phyloP scores from a whole-genome alignment of 164 flowering plant species.

The Cinnamomum chago region DNA sequence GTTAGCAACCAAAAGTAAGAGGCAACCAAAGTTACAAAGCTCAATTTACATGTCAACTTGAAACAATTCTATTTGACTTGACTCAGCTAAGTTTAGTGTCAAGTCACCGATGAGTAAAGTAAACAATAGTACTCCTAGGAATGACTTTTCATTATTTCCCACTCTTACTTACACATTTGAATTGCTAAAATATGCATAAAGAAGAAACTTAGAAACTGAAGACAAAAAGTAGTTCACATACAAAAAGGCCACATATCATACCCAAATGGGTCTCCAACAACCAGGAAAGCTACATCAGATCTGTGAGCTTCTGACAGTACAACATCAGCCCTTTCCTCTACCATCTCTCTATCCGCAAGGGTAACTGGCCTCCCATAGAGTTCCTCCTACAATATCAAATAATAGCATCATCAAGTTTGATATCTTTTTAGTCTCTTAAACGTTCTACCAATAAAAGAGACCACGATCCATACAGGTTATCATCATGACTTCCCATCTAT shows the following conservation, averaged over 20 bases:
- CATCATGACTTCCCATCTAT: no score
- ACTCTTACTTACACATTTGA: neutral
- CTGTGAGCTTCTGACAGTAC: constrained; percentile 55
- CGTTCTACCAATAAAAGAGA: neutral
- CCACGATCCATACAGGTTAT: neutral
- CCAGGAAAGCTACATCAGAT: constrained; percentile 80
- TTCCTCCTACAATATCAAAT: constrained; percentile 42
- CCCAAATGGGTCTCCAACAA: constrained; percentile 99
- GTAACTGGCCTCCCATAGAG: constrained; percentile 64
- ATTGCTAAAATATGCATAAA: neutral
- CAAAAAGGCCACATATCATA: constrained; percentile 16
- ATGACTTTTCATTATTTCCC: neutral
- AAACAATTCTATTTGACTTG: no score
- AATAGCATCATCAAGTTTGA: neutral
- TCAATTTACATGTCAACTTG: no score
- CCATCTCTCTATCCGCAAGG: constrained; percentile 84
- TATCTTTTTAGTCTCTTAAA: neutral
- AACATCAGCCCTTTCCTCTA: constrained; percentile 75
- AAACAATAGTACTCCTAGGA: neutral
- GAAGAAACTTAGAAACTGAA: neutral
- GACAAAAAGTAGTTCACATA: neutral
- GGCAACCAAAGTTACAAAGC: no score
- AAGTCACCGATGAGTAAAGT: neutral
- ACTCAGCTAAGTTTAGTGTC: neutral
- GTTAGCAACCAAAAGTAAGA: no score